Percentiles rank a stretch among this genome's conserved stretches.
Conservation (phyloP, 176 grass and related monocot species). For the Olyra latifolia region DNA sequence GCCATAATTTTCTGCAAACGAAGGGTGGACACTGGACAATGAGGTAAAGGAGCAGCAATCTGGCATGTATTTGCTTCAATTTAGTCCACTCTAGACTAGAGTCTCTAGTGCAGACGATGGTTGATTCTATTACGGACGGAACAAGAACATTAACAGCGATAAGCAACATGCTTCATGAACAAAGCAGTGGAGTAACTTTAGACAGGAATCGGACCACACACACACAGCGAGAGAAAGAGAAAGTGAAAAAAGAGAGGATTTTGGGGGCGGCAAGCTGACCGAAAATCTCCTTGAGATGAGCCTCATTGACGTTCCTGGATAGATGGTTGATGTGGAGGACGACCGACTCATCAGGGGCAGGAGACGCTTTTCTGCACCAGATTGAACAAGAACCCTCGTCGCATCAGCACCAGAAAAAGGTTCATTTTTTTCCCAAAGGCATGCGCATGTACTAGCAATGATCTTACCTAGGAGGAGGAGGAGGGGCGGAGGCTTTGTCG, state of each 20-base stretch:
- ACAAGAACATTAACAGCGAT: not conserved
- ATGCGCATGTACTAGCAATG: not conserved
- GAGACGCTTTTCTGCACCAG: constrained; percentile 74
- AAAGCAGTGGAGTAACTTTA: not conserved
- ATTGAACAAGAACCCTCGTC: not conserved
- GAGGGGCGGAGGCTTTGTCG: constrained; percentile 47
- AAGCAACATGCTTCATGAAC: not conserved
- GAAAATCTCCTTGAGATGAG: constrained; percentile 91
- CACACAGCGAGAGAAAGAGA: not conserved
- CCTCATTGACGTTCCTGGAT: constrained; percentile 85
- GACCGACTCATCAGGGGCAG: constrained; percentile 53
- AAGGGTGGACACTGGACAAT: not conserved
- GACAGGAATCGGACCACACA: not conserved
- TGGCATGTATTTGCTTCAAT: not conserved
- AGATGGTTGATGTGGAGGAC: constrained; percentile 83
- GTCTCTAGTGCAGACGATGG: not conserved
- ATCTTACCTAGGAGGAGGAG: constrained; percentile 25
- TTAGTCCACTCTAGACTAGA: not conserved
- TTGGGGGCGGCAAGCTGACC: constrained; percentile 35
- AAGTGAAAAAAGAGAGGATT: not conserved
- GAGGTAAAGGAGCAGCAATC: not conserved
- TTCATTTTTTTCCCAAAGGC: constrained; percentile 46
- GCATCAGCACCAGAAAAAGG: not conserved
- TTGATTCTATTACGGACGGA: not conserved
- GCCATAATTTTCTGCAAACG: constrained; percentile 68